These are phyloP conservation scores for Chrysosphaeria jannelii DNA, from an alignment of 2,329 filamentous ascomycete species.

Conservation along the genomic window DNA sequence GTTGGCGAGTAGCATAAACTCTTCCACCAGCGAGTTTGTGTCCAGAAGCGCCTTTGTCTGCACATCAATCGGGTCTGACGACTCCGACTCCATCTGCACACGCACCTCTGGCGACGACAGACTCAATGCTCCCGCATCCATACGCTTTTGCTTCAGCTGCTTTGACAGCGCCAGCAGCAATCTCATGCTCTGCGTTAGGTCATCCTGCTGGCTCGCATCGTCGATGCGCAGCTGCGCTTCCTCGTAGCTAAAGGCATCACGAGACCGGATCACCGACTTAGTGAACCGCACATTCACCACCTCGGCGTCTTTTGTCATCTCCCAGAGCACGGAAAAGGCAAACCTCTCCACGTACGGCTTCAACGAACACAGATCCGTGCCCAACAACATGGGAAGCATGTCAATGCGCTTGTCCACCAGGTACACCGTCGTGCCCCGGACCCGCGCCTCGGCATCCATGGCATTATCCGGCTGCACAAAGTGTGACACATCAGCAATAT, in stretches of 20 bases:
- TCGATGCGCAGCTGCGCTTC: conserved; percentile 85
- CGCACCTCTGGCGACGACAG: conserved; percentile 94
- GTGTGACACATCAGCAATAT: conserved; percentile 97
- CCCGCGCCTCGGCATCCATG: conserved; percentile 86
- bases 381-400: conserved; percentile 90
- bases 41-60: conserved; percentile 84
- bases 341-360: conserved; percentile 94
- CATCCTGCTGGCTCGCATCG: conserved; percentile 60
- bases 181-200: conserved; percentile 71
- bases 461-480: conserved; percentile 93
- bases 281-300: conserved; percentile 70
- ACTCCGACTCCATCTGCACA: conserved; percentile 83
- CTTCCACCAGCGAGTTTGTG: conserved; percentile 91
- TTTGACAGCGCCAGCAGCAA: conserved; percentile 67
- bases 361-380: conserved; percentile 83
- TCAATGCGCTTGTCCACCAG: conserved; percentile 97
- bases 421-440: conserved; percentile 88
- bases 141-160: conserved; percentile 78
- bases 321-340: conserved; percentile 68
- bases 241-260: conserved; percentile 94
- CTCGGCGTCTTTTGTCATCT: conserved; percentile 49
- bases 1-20: conserved; percentile 98
- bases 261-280: conserved; percentile 90
- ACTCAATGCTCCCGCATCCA: conserved; percentile 84
- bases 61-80: conserved; percentile 82